Evolutionary conservation across 108 stramenopile species (phyloP).

Genomic region (Skeletonema costatum): DNA sequence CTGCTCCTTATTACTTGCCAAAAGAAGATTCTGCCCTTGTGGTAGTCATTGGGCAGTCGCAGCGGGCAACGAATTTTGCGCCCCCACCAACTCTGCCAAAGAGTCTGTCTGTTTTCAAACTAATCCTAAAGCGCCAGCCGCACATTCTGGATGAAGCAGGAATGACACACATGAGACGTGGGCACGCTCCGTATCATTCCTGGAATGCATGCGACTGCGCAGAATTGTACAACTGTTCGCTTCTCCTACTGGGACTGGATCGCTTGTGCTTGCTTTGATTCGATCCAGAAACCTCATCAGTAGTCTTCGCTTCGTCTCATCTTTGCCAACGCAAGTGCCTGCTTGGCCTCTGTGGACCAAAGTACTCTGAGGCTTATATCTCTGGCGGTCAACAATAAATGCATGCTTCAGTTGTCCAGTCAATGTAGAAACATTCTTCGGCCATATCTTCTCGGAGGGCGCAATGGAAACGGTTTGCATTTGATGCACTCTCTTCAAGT

Average conservation of each 20-base stretch:
- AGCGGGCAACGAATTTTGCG: constrained; percentile 49
- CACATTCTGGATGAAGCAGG: constrained; percentile 59
- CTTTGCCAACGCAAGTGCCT: constrained; percentile 54
- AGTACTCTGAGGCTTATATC: constrained; percentile 28
- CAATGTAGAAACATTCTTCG: constrained; percentile 55
- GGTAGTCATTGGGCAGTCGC: constrained; percentile 49
- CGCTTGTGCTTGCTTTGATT: constrained; percentile 47
- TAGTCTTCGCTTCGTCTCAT: constrained; percentile 56
- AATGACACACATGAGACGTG: constrained; percentile 82
- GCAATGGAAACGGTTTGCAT: constrained; percentile 61
- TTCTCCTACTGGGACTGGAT: constrained; percentile 1
- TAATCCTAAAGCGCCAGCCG: too few relatives aligned
- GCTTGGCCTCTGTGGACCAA: constrained; percentile 62
- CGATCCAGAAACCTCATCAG: constrained; percentile 66
- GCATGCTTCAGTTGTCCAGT: constrained; percentile 47
- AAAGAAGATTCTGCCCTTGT: constrained; percentile 52
- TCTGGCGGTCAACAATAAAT: constrained; percentile 45
- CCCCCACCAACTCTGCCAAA: constrained; percentile 26
- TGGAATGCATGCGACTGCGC: constrained; percentile 53
- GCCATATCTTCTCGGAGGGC: constrained; percentile 43
- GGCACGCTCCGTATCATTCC: constrained; percentile 65
- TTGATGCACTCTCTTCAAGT: constrained; percentile 69
- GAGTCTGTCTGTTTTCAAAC: constrained; percentile 55
- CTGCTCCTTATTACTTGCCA: constrained; percentile 51
- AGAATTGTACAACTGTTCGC: constrained; percentile 56